Conservation (phyloP, 345 rosid species). For the Linum trigynum region DNA sequence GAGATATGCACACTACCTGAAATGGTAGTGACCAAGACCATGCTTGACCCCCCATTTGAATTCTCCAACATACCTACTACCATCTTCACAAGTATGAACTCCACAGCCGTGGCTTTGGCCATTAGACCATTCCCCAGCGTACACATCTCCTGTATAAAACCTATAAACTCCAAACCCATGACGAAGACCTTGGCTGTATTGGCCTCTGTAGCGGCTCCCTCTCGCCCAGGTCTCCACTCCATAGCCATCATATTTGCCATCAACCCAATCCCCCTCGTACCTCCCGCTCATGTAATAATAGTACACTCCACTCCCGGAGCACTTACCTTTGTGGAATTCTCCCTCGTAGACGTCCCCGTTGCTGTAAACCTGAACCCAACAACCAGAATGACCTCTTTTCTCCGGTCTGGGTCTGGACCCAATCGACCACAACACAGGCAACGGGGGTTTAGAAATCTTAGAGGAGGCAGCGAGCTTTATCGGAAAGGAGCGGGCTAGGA, state of each 20-base stretch:
- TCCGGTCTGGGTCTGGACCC: slow-evolving; percentile 66
- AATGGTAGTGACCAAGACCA: slow-evolving; percentile 89
- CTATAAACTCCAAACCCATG: slow-evolving; percentile 82
- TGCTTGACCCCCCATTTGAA: slow-evolving; percentile 97
- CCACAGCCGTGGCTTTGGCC: slow-evolving; percentile 98
- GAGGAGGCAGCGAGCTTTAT: slow-evolving; percentile 30
- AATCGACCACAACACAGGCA: slow-evolving; percentile 89
- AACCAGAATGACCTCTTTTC: slow-evolving; percentile 59
- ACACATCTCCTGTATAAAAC: slow-evolving; percentile 89
- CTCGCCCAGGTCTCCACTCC: slow-evolving; percentile 97
- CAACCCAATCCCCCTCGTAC: slow-evolving; percentile 90
- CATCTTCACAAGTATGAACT: slow-evolving; percentile 91
- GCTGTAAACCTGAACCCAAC: slow-evolving; percentile 77
- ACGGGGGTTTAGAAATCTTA: slow-evolving; percentile 25
- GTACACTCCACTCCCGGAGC: slow-evolving; percentile 83
- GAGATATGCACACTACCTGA: slow-evolving; percentile 41
- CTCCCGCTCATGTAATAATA: slow-evolving; percentile 88
- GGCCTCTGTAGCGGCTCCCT: slow-evolving; percentile 89
- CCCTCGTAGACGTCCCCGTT: slow-evolving; percentile 93
- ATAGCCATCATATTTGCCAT: slow-evolving; percentile 79
- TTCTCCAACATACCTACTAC: slow-evolving; percentile 84
- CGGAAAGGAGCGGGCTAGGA: slow-evolving; percentile 74
- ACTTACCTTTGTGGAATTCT: slow-evolving; percentile 78
- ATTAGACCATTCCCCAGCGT: slow-evolving; percentile 92
- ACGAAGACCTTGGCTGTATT: slow-evolving; percentile 75